Percentiles rank a stretch among this genome's conserved stretches.
These are phyloP conservation scores for Leersia perrieri DNA, from an alignment of 176 grass and related monocot species.

Conservation along the genomic window DNA sequence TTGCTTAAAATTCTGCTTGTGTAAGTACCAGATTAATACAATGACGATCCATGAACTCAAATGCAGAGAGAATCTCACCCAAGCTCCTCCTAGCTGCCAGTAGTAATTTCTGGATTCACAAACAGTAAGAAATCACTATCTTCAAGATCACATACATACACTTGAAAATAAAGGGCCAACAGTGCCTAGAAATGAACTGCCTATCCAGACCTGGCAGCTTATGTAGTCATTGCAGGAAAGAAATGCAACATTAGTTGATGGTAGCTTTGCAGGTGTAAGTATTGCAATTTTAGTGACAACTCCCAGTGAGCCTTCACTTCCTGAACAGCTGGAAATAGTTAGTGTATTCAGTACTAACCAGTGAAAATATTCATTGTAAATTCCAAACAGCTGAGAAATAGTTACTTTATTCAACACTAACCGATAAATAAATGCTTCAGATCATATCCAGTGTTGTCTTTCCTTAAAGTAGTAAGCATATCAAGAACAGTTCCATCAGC, in stretches of 20 bases:
- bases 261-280: constrained; percentile 85
- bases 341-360: constrained; percentile 1
- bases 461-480: constrained; percentile 90
- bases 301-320: constrained; percentile 94
- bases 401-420: constrained; percentile 13
- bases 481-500: constrained; percentile 93
- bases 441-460: constrained; percentile 97
- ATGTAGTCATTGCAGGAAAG: constrained; percentile 92
- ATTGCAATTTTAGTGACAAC: constrained; percentile 88
- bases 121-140: constrained; percentile 30
- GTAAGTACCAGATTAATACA: constrained; percentile 77
- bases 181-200: not conserved
- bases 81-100: constrained; percentile 76
- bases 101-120: constrained; percentile 74
- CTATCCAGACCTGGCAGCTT: constrained; percentile 66
- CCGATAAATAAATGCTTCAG: constrained; percentile 97
- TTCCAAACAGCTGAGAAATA: not conserved
- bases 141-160: constrained; percentile 14
- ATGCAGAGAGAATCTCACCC: constrained; percentile 92
- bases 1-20: not conserved
- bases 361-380: constrained; percentile 7
- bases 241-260: constrained; percentile 82
- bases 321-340: constrained; percentile 37
- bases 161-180: constrained; percentile 7
- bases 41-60: constrained; percentile 97